Conservation (phyloP, 2,329 filamentous ascomycete species). For the Orbilia ellipsospora region DNA sequence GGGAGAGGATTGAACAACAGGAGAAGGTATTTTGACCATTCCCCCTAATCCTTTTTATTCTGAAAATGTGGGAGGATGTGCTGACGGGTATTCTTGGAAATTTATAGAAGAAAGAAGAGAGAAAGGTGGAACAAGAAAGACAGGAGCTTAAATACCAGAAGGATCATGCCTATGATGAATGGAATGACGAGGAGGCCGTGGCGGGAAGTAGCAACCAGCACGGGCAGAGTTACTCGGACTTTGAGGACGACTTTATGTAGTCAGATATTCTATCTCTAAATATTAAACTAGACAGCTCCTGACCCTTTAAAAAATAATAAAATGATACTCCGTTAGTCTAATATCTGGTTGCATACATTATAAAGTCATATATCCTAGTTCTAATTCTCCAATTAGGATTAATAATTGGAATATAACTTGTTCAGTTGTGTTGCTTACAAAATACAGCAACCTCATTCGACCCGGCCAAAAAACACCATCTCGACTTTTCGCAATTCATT, state of each 20-base stretch:
- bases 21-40: slow-evolving; percentile 68
- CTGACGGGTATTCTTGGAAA: slow-evolving; percentile 43
- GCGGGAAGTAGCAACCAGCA: slow-evolving; percentile 85
- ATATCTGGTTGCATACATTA: no score
- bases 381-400: no score
- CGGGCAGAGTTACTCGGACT: slow-evolving; percentile 72
- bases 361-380: no score
- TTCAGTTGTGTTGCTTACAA: slow-evolving; percentile 51
- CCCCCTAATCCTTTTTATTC: background rate
- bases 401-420: background rate
- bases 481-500: slow-evolving; percentile 2
- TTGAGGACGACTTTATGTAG: slow-evolving; percentile 94
- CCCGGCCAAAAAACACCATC: slow-evolving; percentile 2
- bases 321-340: no score
- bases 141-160: slow-evolving; percentile 93
- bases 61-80: no score
- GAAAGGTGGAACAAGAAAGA: slow-evolving; percentile 77
- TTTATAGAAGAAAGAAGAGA: slow-evolving; percentile 79
- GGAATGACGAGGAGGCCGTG: slow-evolving; percentile 86
- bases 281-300: background rate
- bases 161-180: slow-evolving; percentile 96
- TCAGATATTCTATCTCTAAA: slow-evolving; percentile 47
- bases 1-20: slow-evolving; percentile 73
- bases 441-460: slow-evolving; percentile 46
- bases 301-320: no score